These are phyloP conservation scores for Berkeleyomyces rouxiae DNA, from an alignment of 2,329 filamentous ascomycete genomes.

Conservation along the genomic window DNA sequence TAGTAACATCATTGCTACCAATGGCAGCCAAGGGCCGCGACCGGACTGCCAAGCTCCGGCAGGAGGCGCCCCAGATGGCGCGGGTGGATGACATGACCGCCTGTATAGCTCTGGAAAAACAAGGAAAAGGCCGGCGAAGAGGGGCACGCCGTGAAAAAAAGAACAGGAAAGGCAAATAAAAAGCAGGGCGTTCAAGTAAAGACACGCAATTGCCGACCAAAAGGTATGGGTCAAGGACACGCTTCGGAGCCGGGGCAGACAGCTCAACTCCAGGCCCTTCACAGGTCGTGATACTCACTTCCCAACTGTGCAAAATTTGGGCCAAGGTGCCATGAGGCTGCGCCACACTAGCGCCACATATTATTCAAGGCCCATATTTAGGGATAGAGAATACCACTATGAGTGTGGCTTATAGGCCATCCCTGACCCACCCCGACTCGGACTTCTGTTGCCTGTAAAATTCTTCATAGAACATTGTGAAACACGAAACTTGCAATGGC, in stretches of 20 bases:
- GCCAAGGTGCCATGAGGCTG: not conserved
- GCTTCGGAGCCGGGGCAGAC: not conserved
- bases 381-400: not conserved
- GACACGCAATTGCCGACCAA: not conserved
- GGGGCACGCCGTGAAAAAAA: not conserved
- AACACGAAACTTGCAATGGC: not conserved
- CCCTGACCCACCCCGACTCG: not conserved
- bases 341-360: not conserved
- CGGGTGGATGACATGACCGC: constrained; percentile 37
- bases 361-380: not conserved
- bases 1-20: constrained; percentile 14
- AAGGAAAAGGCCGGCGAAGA: not conserved
- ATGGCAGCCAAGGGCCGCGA: constrained; percentile 19
- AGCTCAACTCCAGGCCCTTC: not conserved
- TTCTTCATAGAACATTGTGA: not conserved
- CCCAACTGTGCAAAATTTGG: constrained; percentile 4
- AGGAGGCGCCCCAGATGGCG: constrained; percentile 29
- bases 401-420: not conserved
- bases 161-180: not conserved
- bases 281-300: not conserved
- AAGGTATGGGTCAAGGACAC: not conserved
- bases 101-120: not conserved
- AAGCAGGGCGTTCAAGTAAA: not conserved
- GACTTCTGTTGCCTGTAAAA: not conserved
- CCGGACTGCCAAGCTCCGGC: constrained; percentile 26